These are phyloP conservation scores for Fusarium sp. DNA, from an alignment of 2,329 filamentous ascomycete genomes.

Conservation along the genomic window DNA sequence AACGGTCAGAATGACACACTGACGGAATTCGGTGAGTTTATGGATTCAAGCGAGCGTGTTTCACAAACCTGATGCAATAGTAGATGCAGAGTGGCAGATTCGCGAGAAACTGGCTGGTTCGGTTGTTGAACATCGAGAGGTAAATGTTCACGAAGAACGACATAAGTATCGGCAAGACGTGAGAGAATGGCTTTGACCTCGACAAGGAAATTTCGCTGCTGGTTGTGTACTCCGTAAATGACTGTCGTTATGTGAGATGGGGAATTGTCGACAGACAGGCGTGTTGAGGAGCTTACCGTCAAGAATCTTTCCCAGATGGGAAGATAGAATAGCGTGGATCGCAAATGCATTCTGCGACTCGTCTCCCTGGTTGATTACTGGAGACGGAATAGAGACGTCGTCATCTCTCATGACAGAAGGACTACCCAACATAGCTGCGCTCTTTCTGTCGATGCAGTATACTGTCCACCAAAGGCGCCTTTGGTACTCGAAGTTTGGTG, in stretches of 20 bases:
- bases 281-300: constrained; percentile 25
- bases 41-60: rapidly evolving
- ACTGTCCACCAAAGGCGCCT: constrained; percentile 43
- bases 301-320: constrained; percentile 41
- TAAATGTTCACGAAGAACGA: constrained; percentile 28
- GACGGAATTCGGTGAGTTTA: neutral
- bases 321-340: constrained; percentile 37
- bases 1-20: constrained; percentile 43
- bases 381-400: constrained; percentile 42
- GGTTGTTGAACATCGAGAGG: constrained; percentile 26
- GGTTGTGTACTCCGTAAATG: constrained; percentile 32
- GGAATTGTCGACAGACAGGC: neutral
- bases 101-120: constrained; percentile 32
- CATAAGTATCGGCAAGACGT: constrained; percentile 31
- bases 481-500: constrained; percentile 33
- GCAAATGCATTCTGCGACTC: constrained; percentile 38
- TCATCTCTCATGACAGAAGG: constrained; percentile 38
- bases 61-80: constrained; percentile 35
- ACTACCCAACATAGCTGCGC: constrained; percentile 37
- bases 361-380: constrained; percentile 11
- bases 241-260: constrained; percentile 11
- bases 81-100: constrained; percentile 40
- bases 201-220: constrained; percentile 34
- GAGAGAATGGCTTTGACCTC: constrained; percentile 42
- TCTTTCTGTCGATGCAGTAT: constrained; percentile 45